Conservation (phyloP, 2,329 filamentous ascomycete genomes). For the Colletotrichum chlorophyti region DNA sequence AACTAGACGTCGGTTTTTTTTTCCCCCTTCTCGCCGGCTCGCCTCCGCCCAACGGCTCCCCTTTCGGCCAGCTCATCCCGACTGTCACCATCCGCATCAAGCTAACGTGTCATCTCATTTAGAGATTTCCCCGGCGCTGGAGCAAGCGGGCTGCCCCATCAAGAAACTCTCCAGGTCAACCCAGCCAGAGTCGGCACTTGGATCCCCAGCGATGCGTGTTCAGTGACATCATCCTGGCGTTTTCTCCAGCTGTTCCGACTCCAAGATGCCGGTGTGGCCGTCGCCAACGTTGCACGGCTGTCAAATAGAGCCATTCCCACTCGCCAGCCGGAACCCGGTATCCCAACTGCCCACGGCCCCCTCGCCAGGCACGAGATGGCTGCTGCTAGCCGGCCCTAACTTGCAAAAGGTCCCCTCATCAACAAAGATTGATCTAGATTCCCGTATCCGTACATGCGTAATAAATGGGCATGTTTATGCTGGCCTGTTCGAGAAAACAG, state of each 20-base stretch:
- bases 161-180: constrained; percentile 12
- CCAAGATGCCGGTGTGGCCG: too few species aligned
- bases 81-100: not conserved
- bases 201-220: not conserved
- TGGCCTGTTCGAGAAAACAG: not conserved
- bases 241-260: not conserved
- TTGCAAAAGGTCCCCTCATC: too few species aligned
- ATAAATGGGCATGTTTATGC: constrained; percentile 5
- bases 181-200: constrained; percentile 24
- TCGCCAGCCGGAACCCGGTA: too few species aligned
- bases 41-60: not conserved
- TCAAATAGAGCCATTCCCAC: too few species aligned
- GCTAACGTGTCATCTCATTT: not conserved
- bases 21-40: not conserved
- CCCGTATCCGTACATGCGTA: too few species aligned
- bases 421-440: too few species aligned
- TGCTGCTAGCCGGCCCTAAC: too few species aligned
- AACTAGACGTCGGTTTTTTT: not conserved
- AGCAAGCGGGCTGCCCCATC: constrained; percentile 18
- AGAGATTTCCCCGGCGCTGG: constrained; percentile 13
- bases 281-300: too few species aligned
- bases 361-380: too few species aligned
- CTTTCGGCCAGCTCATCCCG: constrained; percentile 4
- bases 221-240: constrained; percentile 17
- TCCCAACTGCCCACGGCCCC: too few species aligned